phyloP scores from a whole-genome alignment of 2,329 filamentous ascomycete species.

The Ascosphaera aggregata region DNA sequence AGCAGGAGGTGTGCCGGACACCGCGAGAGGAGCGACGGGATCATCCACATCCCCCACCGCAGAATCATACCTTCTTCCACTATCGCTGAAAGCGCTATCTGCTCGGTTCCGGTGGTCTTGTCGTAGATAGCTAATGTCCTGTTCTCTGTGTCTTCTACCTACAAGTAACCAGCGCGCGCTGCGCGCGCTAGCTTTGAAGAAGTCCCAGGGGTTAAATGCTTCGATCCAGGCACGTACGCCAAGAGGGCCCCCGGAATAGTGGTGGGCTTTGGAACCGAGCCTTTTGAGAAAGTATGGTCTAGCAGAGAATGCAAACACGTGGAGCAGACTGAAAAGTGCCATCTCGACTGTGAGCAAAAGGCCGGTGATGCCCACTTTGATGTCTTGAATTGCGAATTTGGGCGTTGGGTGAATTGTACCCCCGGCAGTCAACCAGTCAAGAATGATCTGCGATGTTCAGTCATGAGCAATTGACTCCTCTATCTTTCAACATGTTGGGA shows the following conservation, averaged over 20 bases:
- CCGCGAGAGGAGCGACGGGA: background rate
- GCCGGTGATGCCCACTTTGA: slow-evolving; percentile 60
- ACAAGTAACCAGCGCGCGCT: slow-evolving; percentile 63
- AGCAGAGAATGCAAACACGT: slow-evolving; percentile 66
- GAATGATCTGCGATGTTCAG: slow-evolving; percentile 27
- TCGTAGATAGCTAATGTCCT: slow-evolving; percentile 18
- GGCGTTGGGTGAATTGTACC: slow-evolving; percentile 39
- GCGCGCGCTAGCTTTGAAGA: slow-evolving; percentile 55
- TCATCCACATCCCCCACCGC: background rate
- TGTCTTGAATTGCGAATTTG: slow-evolving; percentile 45
- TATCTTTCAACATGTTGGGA: too few species aligned
- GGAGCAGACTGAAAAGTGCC: slow-evolving; percentile 54
- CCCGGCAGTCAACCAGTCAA: slow-evolving; percentile 37
- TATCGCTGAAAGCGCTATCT: slow-evolving; percentile 3
- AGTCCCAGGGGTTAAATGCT: slow-evolving; percentile 60
- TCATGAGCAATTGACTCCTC: too few species aligned
- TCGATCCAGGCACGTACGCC: slow-evolving; percentile 44
- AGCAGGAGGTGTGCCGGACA: background rate
- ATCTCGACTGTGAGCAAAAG: slow-evolving; percentile 66
- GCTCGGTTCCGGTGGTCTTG: slow-evolving; percentile 11
- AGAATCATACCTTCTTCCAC: slow-evolving; percentile 4
- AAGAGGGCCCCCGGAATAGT: slow-evolving; percentile 34
- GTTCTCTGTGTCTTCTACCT: slow-evolving; percentile 31
- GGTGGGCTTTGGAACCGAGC: slow-evolving; percentile 24
- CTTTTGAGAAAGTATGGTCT: slow-evolving; percentile 35